Evolutionary conservation across 352 stramenopile genomes (phyloP), one percentile per base, ranked within the genome.

Genomic region (Phytophthora pseudosyringae): DNA sequence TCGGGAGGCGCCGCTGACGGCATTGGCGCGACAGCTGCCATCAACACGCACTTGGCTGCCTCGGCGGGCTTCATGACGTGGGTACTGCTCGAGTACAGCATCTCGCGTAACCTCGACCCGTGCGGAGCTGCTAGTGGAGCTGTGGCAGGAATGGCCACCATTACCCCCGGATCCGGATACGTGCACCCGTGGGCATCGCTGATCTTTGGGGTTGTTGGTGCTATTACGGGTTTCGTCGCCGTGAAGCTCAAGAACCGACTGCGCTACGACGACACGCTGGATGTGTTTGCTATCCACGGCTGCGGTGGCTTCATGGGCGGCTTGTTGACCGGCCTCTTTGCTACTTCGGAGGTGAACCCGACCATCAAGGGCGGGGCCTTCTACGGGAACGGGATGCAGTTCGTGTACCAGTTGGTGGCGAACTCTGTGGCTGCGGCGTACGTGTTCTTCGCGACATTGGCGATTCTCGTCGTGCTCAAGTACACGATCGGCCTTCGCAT

Each of bases 221-320:
- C 80, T 5, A 44, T 73, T 18, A 73, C 78, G 4, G 80, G 71
- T 39, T 92, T 90, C 47, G 45, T 45, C 13, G 78, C 77, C 2
- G 78, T 91, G 7, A 68, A 73, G 48, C 47, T 91, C 32, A 91
- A 93, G 69, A 86, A 91, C 71, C 48, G 59, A n/a, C 51, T 90
- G 33, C 79, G 81, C 21, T 91, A 89, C 63, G 86, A 95, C 54
- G 86, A 95, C 54, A 91, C 81, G 16, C 67, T 95, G 16, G 86
- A 95, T 67, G 76, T 75, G 48, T 93, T 93, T 65, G 85, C 67
- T 7, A 84, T 95, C 61, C 84, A 95, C 67, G 83, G 82, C 49
- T 78, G 80, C 26, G 79, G 59, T 8, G 86, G 86, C 4, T 80
- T 91, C 47, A 72, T 76, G 11, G 86, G 86, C 13, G 80, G 78